These are phyloP conservation scores for Cinnamomum chago DNA, from an alignment of 164 flowering plant genomes.

Conservation along the genomic window DNA sequence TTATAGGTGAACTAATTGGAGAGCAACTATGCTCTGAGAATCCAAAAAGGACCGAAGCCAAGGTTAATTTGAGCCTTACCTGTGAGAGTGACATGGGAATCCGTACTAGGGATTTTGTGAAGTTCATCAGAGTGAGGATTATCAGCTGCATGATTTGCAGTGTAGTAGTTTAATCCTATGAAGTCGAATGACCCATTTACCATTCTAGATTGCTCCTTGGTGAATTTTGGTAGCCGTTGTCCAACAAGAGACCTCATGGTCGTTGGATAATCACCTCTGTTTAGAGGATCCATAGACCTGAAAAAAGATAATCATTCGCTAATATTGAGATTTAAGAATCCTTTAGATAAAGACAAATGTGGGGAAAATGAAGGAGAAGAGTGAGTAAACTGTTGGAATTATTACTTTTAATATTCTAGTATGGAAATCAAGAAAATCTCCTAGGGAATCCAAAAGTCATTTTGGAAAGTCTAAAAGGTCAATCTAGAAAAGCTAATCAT, in stretches of 20 bases:
- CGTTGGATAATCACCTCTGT: slow-evolving; percentile 44
- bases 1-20: too few species aligned
- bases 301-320: too few species aligned
- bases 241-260: slow-evolving; percentile 34
- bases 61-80: slow-evolving; percentile 11
- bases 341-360: background rate
- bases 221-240: slow-evolving; percentile 48
- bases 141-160: slow-evolving; percentile 29
- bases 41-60: too few species aligned
- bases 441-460: too few species aligned
- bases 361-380: background rate
- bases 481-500: too few species aligned
- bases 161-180: slow-evolving; percentile 41
- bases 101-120: slow-evolving; percentile 15
- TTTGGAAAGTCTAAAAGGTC: too few species aligned
- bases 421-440: too few species aligned
- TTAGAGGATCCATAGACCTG: slow-evolving; percentile 51
- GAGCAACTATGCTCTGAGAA: too few species aligned
- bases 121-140: background rate
- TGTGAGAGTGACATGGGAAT: slow-evolving; percentile 17
- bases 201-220: slow-evolving; percentile 29
- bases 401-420: too few species aligned
- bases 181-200: slow-evolving; percentile 35
- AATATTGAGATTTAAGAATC: background rate
- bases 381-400: background rate